These are phyloP conservation scores for Kodamaea plutei DNA, from an alignment of 1,139 yeast species.

Conservation along the genomic window DNA sequence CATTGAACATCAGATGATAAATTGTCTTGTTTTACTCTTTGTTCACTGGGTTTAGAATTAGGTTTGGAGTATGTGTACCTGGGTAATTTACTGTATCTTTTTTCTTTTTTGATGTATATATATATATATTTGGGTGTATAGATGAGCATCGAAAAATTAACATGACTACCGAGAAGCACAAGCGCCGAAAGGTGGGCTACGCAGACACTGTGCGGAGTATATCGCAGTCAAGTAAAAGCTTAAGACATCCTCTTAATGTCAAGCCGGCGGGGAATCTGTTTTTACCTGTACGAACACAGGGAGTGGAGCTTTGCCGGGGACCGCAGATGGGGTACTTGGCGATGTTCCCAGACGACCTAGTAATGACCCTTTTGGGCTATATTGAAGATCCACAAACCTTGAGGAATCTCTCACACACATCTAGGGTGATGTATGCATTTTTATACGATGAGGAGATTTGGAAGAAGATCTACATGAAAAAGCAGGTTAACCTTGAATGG, in stretches of 20 bases:
- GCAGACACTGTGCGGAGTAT: too few relatives aligned
- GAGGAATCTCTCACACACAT: constrained; percentile 49
- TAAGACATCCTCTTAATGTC: constrained; percentile 68
- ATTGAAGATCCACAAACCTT: constrained; percentile 46
- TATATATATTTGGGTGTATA: too few relatives aligned
- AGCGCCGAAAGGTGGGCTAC: too few relatives aligned
- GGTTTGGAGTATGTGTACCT: too few relatives aligned
- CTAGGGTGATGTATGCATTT: constrained; percentile 69
- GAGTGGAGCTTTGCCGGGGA: constrained; percentile 21
- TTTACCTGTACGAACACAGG: constrained; percentile 18
- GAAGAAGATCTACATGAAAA: constrained; percentile 49
- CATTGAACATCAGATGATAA: too few relatives aligned
- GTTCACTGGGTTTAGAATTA: too few relatives aligned
- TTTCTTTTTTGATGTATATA: too few relatives aligned
- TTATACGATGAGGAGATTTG: constrained; percentile 73
- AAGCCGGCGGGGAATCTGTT: constrained; percentile 67
- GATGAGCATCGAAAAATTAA: too few relatives aligned
- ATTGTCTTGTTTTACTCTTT: too few relatives aligned
- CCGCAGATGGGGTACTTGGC: constrained; percentile 52
- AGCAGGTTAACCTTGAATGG: constrained; percentile 42
- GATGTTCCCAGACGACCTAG: constrained; percentile 54
- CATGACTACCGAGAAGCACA: too few relatives aligned
- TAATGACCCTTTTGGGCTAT: constrained; percentile 44
- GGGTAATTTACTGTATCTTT: too few relatives aligned
- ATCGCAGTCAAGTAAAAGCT: constrained; percentile 16